Evolutionary conservation across 805 yeast species (phyloP), one percentile per base, ranked within the genome.

Genomic region (Candida verbasci): DNA sequence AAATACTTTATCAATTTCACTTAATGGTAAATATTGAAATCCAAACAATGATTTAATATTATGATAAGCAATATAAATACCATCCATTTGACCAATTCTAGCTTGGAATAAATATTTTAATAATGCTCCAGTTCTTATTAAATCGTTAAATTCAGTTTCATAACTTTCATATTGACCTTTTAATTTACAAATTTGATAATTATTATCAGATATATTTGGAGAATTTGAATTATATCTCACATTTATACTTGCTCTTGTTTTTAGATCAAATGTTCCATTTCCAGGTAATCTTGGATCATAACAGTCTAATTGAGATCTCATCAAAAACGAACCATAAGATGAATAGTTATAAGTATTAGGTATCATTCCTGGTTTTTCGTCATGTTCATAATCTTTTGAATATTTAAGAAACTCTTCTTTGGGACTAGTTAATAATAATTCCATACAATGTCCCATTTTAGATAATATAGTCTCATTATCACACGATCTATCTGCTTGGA

Each of bases 1-100:
- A 40, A 57, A 63, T 1, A 63, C 50, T 25, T 53, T 49, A 55
- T 91, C 97, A 44, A 91, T 73, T 26, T 80, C 85, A 1, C 65
- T 58, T 34, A 89, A 62, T 1, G 95, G 89, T 20, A 91, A 55
- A 56, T 91, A 91, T 56, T 88, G 91, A 58, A 88, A 93, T 3
- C 97, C 98, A 59, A 91, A 86, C 48, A 89, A 74, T 32, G 78
- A 65, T 21, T 76, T 69, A 35, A 87, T 73, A 55, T 89, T 91
- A 57, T 91, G 98, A 56, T 81, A 91, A 0, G 96, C 96, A 11
- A 91, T 70, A 47, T 86, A 87, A 2, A 93, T 86, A 5, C 98
- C 98, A 58, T 89, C 97, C 97, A 93, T 91, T 49, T 84, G 80
- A 3, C 97, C 98, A 28, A 91, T 84, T 43, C 97, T 70, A 0